Evolutionary conservation across 2,329 filamentous ascomycete genomes (phyloP), one percentile per base, ranked within the genome.

Genomic region (Fusarium palustre): DNA sequence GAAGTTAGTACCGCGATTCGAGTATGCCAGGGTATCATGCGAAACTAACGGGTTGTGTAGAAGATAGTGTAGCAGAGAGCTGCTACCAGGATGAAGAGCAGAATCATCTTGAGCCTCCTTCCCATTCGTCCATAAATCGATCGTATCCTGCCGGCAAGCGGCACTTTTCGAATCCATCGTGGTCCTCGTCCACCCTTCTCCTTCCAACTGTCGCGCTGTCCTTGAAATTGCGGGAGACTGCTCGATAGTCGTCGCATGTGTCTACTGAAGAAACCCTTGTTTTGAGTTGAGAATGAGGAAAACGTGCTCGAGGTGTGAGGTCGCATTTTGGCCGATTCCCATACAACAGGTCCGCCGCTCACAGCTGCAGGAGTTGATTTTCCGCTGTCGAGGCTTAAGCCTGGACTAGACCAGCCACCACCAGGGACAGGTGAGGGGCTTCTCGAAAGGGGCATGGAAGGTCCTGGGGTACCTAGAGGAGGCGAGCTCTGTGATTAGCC

Each of bases 391-490:
- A 91, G 89, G 76, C 88, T 91, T 76, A 93, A 86, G 69, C 90
- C 92, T 58, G 92, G 93, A 81, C 91, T 96, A 59, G 92, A 89
- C 94, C 95, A 97, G 74, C 94, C 94, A 77, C 93, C 93, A 75
- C 92, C 91, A 66, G 90, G 91, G 68, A 89, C 87, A 66, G 94
- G 95, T 58, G 93, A 97, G 52, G 94, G 93, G 77, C 93, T 97
- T 81, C 93, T 90, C 72, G 94, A 96, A 68, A 95, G 83, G 72
- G 92, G 92, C 94, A 97, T 97, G 75, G 83, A 81, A 71, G 80
- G 76, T 73, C 81, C 84, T 43, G 88, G 85, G 53, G 85, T 89
- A 76, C 87, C 85, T 87, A 58, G 42, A 63, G 60, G 55, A 66
- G 41, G 59, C 59, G 66, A 57, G 62, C 66, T 71, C 64, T 70